Evolutionary conservation across 805 yeast genomes (phyloP).

Genomic region (Suhomyces emberorum): DNA sequence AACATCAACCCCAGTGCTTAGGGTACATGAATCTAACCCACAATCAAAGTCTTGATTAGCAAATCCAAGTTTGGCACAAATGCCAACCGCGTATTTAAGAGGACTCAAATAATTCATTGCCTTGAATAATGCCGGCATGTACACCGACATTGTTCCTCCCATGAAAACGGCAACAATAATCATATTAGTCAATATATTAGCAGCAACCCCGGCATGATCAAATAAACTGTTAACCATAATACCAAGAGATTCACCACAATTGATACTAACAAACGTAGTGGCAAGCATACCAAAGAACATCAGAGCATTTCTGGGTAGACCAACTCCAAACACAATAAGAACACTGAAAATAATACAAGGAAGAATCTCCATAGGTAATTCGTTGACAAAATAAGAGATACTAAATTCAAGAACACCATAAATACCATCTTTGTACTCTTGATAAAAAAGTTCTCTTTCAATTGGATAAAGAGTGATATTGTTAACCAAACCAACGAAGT

Average conservation of each 20-base stretch:
- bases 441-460: conserved; percentile 72
- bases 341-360: conserved; percentile 57
- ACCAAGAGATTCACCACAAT: conserved; percentile 84
- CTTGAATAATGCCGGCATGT: conserved; percentile 65
- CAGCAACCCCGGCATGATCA: conserved; percentile 74
- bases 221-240: conserved; percentile 74
- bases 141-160: conserved; percentile 81
- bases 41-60: conserved; percentile 51
- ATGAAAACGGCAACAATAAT: conserved; percentile 72
- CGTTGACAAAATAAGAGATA: conserved; percentile 54
- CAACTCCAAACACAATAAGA: conserved; percentile 66
- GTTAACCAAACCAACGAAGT: conserved; percentile 76
- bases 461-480: conserved; percentile 73
- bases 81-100: conserved; percentile 63
- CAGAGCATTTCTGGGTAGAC: conserved; percentile 63
- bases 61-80: conserved; percentile 59
- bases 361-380: conserved; percentile 64
- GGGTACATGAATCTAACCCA: conserved; percentile 42
- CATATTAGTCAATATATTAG: conserved; percentile 64
- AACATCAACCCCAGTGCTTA: conserved; percentile 54
- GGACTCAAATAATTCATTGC: conserved; percentile 80
- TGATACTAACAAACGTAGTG: conserved; percentile 50
- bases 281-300: conserved; percentile 66
- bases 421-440: conserved; percentile 71
- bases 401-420: conserved; percentile 67